Percentiles rank a stretch among this genome's conserved stretches.
phyloP scores from a whole-genome alignment of 805 yeast genomes.

The Komagataella phaffii region DNA sequence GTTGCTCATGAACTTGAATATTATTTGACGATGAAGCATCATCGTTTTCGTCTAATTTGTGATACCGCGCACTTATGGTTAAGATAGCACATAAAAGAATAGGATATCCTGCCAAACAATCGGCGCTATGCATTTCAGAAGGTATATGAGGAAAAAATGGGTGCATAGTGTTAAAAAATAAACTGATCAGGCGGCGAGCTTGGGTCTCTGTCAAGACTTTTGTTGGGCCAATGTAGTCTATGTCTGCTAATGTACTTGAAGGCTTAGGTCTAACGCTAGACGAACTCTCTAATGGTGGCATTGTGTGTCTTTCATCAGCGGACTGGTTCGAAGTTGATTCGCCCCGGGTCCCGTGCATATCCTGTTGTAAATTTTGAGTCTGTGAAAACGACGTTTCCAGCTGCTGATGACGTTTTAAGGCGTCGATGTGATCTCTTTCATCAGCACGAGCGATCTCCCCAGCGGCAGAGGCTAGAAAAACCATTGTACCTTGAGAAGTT shows the following conservation, averaged over 20 bases:
- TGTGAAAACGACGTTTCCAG: conserved; percentile 18
- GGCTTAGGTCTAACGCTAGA: conserved; percentile 32
- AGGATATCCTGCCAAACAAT: conserved; percentile 64
- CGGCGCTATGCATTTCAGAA: conserved; percentile 49
- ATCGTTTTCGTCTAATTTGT: conserved; percentile 27
- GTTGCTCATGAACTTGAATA: conserved; percentile 57
- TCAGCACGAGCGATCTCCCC: conserved; percentile 64
- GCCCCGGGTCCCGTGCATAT: neutral
- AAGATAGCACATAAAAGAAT: conserved; percentile 68
- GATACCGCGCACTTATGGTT: conserved; percentile 72
- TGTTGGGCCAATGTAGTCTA: conserved; percentile 47
- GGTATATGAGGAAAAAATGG: conserved; percentile 89
- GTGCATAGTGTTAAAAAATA: conserved; percentile 69
- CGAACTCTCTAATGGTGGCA: conserved; percentile 30
- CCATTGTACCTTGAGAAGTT: conserved; percentile 43
- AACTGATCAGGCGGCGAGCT: conserved; percentile 39
- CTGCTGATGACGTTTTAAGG: conserved; percentile 30
- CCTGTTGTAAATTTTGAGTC: neutral
- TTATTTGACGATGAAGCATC: conserved; percentile 14
- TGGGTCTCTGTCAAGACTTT: conserved; percentile 44
- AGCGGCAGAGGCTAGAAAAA: conserved; percentile 66
- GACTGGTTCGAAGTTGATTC: neutral
- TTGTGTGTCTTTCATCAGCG: conserved; percentile 13
- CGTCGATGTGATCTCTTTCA: conserved; percentile 47
- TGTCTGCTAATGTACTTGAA: conserved; percentile 33